Percentiles rank a stretch among this genome's conserved stretches.
Conservation (phyloP, 805 yeast genomes). For the Metschnikowia dekortorum region DNA sequence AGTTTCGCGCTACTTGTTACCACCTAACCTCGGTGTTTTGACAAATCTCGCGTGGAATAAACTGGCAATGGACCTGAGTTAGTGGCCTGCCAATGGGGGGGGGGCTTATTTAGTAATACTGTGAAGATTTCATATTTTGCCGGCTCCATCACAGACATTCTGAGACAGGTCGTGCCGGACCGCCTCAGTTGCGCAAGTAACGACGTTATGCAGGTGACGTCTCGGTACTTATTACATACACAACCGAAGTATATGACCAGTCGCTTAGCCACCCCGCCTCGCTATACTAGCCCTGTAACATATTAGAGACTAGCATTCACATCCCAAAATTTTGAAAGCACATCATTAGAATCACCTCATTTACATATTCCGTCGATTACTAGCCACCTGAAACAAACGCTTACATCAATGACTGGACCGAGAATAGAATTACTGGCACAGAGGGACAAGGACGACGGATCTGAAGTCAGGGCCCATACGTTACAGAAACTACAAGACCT, state of each 20-base stretch:
- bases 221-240: neutral
- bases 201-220: neutral
- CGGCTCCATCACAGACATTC: neutral
- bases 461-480: constrained; percentile 14
- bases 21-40: too few relatives aligned
- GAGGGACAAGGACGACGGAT: constrained; percentile 13
- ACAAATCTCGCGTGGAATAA: too few relatives aligned
- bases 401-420: constrained; percentile 5
- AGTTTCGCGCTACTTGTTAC: neutral
- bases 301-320: neutral
- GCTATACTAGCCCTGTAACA: neutral
- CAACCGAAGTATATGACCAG: neutral
- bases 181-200: neutral
- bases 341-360: neutral
- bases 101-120: too few relatives aligned
- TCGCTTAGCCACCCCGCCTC: neutral
- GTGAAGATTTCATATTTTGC: too few relatives aligned
- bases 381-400: neutral
- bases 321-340: neutral
- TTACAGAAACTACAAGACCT: constrained; percentile 25
- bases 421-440: constrained; percentile 28
- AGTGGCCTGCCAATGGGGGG: too few relatives aligned
- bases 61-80: too few relatives aligned
- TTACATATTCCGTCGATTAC: too few relatives aligned
- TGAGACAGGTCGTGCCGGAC: neutral